Evolutionary conservation across 1,139 yeast species (phyloP), one percentile per base, ranked within the genome.

Genomic region (Candida glucosophila): DNA sequence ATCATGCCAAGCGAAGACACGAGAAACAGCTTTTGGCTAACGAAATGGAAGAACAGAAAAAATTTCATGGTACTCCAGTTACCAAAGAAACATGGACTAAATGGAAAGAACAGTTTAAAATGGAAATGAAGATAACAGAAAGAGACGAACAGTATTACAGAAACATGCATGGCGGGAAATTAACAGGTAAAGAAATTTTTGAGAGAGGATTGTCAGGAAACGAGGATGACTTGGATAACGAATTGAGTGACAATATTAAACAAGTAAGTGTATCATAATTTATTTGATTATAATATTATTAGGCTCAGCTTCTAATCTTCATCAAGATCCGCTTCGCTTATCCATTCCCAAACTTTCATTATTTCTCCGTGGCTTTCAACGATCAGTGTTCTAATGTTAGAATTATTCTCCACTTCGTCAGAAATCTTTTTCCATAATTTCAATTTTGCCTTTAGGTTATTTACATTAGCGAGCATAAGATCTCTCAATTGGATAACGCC

Each of bases 341-440:
- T 64, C 95, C 95, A 86, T 44, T 83, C 85, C 94, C 95, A 85
- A 17, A 83, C 85, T 43, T 77, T 74, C 73, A 80, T 73, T 33
- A 85, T 79, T 39, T 85, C 95, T 4, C 96, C 96, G 40, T 78
- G 82, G 22, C 76, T 62, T 44, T 86, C 95, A 34, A 73, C 52
- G 33, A 77, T 69, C 25, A 73, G 63, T 23, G 63, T 58, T 22
- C 73, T 62, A 15, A 85, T 70, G 39, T 77, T 77, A 17, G 77
- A 55, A 41, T 83, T 80, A 28, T 56, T 52, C 41, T 86, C 95
- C 7, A 90, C 69, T 24, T 58, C 62, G 20, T 53, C 52, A 26
- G 67, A 62, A 2, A 86, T 78, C n/a, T 51, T 43, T 22, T 57
- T 58, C 96, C 97, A 86, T 14, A 80, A 43, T 22, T 55, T 44